These are phyloP conservation scores for Cenchrus fungigraminus DNA, from an alignment of 176 grass and related monocot species.

Conservation along the genomic window DNA sequence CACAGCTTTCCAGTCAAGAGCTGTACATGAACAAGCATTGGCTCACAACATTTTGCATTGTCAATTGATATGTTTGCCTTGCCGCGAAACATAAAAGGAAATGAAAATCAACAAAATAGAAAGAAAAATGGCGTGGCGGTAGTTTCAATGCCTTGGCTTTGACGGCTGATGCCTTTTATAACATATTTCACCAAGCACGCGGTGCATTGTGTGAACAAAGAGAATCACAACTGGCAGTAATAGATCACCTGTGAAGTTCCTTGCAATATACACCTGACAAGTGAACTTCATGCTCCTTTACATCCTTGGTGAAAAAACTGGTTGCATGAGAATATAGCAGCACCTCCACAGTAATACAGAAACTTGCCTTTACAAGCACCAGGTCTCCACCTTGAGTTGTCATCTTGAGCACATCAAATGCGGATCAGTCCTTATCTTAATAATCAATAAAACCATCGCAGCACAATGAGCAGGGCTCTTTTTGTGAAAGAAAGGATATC, in stretches of 20 bases:
- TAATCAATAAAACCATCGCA: constrained; percentile 15
- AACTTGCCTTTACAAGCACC: constrained; percentile 21
- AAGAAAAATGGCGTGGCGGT: not conserved
- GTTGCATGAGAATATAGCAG: constrained; percentile 34
- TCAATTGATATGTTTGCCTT: too few species aligned
- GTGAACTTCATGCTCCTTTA: constrained; percentile 42
- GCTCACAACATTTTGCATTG: too few species aligned
- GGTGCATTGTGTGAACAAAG: not conserved
- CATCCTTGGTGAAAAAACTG: constrained; percentile 16
- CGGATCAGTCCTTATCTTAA: not conserved
- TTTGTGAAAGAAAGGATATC: not conserved
- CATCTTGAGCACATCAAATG: not conserved
- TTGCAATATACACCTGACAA: not conserved
- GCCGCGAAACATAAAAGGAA: too few species aligned
- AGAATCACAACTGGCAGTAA: constrained; percentile 12
- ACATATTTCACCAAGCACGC: not conserved
- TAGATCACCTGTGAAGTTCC: not conserved
- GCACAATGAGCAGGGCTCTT: constrained; percentile 25
- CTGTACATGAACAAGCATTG: not conserved
- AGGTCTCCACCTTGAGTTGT: constrained; percentile 5
- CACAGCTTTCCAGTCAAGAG: not conserved
- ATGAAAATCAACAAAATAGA: too few species aligned
- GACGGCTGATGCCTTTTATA: not conserved
- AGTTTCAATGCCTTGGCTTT: not conserved
- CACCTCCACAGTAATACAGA: not conserved